phyloP scores from a whole-genome alignment of 2,329 filamentous ascomycete genomes.

The Hymenoscyphus fructigenus region DNA sequence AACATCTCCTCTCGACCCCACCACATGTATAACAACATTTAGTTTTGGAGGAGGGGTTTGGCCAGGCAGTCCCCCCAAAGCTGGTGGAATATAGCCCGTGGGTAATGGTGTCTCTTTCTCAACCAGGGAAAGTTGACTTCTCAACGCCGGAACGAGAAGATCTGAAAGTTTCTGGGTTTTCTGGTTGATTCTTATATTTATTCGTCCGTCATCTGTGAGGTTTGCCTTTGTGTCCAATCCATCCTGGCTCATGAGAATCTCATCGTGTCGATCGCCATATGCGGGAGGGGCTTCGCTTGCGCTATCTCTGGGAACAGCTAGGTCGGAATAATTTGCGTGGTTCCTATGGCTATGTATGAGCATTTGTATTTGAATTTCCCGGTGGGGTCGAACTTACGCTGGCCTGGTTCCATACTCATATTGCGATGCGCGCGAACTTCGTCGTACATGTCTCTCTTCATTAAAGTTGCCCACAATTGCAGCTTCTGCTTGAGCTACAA shows the following conservation, averaged over 20 bases:
- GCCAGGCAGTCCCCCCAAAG: slow-evolving; percentile 62
- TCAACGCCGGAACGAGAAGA: slow-evolving; percentile 65
- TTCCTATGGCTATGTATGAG: slow-evolving; percentile 13
- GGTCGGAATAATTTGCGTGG: slow-evolving; percentile 11
- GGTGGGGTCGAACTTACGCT: neutral
- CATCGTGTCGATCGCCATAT: slow-evolving; percentile 57
- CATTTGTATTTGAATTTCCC: neutral
- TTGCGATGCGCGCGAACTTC: slow-evolving; percentile 12
- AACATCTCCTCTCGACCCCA: slow-evolving; percentile 72
- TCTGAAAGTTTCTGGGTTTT: slow-evolving; percentile 64
- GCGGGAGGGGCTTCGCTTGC: slow-evolving; percentile 46
- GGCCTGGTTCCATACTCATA: slow-evolving; percentile 2
- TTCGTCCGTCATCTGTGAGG: slow-evolving; percentile 70
- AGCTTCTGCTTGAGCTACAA: slow-evolving; percentile 37
- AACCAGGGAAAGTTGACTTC: slow-evolving; percentile 47
- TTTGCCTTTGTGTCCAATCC: slow-evolving; percentile 63
- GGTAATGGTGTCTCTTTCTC: slow-evolving; percentile 54
- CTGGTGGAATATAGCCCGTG: slow-evolving; percentile 71
- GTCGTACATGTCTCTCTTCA: slow-evolving; percentile 2
- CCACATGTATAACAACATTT: slow-evolving; percentile 74
- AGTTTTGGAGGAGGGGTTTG: slow-evolving; percentile 57
- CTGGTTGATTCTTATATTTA: slow-evolving; percentile 79
- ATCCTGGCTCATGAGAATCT: slow-evolving; percentile 59
- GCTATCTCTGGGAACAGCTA: slow-evolving; percentile 25
- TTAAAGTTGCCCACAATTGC: slow-evolving; percentile 34